Evolutionary conservation across 2,329 filamentous ascomycete genomes (phyloP), one percentile per base, ranked within the genome.

Genomic region (Chalara sp.): DNA sequence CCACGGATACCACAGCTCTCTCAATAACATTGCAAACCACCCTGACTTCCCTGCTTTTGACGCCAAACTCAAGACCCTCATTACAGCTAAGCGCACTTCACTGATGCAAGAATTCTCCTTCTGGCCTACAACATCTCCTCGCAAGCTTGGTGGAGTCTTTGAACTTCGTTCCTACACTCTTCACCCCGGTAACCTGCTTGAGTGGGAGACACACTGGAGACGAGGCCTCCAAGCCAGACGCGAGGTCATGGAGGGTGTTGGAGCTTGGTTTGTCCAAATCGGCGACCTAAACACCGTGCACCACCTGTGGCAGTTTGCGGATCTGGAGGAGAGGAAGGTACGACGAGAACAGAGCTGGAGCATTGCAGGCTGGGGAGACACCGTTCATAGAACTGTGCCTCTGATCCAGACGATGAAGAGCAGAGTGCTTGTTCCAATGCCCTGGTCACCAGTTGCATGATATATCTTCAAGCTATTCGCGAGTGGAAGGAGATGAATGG

Each of bases 61-160:
- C 67, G 74, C 74, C 56, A 87, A 92, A 71, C 84, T 99, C 48
- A 91, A 90, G 70, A 77, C 74, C n/a, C 75, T 97, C 55, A 92
- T 99, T 65, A 83, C 77, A 53, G 81, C 81, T 56, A 97, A 96
- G 75, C 83, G 84, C 60, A 87, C 86, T 5, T 96, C 91, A 0
- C 79, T 99, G 47, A 99, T 99, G 93, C 93, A 99, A 69, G 93
- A 99, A 70, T 99, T 99, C 72, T 96, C 91, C 35, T 99, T 99
- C 79, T 99, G 93, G 93, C 93, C 93, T 1, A 99, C 93, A 3
- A 92, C 89, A 0, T 80, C 91, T 5, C 93, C 93, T 0, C 89
- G 93, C 53, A 78, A 89, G 63, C 81, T 99, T 1, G 93, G 93
- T 50, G 93, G 93, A 44, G 72, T 99, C 41, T 99, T 99, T 66